Evolutionary conservation across 2,329 filamentous ascomycete genomes (phyloP).

Genomic region (Knufia petricola): DNA sequence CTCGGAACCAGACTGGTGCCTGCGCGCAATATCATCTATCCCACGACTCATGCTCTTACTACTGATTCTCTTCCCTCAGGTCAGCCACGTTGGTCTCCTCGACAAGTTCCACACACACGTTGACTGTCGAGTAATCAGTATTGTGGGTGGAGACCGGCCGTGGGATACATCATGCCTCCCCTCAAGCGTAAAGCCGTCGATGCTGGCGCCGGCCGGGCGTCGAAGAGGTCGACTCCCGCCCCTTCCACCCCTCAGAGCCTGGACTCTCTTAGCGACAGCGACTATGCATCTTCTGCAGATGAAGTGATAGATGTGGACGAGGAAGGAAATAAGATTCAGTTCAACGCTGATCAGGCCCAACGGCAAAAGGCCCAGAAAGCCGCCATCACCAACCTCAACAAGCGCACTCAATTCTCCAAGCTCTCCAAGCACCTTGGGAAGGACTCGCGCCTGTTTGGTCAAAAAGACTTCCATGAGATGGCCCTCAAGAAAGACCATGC

Average conservation of each 20-base stretch:
- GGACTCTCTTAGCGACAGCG: conserved; percentile 47
- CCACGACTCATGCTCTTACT: background rate
- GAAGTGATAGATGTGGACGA: conserved; percentile 31
- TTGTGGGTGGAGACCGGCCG: background rate
- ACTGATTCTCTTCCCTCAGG: background rate
- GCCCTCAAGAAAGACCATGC: conserved; percentile 78
- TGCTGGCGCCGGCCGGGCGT: conserved; percentile 32
- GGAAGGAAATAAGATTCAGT: conserved; percentile 35
- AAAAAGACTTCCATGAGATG: conserved; percentile 72
- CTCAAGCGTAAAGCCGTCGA: conserved; percentile 40
- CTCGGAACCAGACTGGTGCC: background rate
- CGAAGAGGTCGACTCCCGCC: conserved; percentile 40
- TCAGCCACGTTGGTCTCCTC: conserved; percentile 6
- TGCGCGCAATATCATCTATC: background rate
- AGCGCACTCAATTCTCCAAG: conserved; percentile 6
- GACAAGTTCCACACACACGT: conserved; percentile 1
- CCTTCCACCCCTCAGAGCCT: conserved; percentile 35
- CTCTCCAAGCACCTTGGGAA: background rate
- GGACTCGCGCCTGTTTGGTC: conserved; percentile 38
- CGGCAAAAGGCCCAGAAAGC: conserved; percentile 44
- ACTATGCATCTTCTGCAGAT: conserved; percentile 45
- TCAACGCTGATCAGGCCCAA: conserved; percentile 32
- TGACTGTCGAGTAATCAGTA: conserved; percentile 1
- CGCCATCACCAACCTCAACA: conserved; percentile 33
- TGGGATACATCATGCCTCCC: conserved; percentile 26